These are phyloP conservation scores for Cylindrotheca fusiformis DNA, from an alignment of 108 stramenopile genomes.

Conservation along the genomic window DNA sequence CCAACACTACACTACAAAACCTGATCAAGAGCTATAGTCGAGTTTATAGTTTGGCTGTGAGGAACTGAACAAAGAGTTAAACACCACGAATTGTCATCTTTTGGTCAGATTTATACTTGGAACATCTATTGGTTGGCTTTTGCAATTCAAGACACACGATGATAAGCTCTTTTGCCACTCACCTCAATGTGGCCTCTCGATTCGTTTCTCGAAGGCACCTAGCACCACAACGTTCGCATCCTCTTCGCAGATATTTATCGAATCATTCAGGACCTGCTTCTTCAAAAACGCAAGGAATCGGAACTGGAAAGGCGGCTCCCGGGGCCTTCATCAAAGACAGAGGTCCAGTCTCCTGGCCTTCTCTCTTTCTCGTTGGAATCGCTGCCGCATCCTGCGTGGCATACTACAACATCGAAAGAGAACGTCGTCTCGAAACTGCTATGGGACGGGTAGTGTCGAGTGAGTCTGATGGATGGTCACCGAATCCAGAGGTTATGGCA, in stretches of 20 bases:
- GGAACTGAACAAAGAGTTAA: no score
- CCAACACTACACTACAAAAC: no score
- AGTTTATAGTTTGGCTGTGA: no score
- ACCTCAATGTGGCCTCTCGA: no score
- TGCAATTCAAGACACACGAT: no score
- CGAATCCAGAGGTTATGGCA: constrained; percentile 82
- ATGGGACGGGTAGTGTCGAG: constrained; percentile 90
- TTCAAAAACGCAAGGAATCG: constrained; percentile 30
- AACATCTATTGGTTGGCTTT: no score
- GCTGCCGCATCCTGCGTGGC: constrained; percentile 78
- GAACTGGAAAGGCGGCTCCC: constrained; percentile 16
- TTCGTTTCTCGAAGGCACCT: no score
- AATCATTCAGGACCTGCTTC: constrained; percentile 19
- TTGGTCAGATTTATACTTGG: no score
- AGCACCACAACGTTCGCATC: no score
- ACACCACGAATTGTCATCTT: no score
- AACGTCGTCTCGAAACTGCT: constrained; percentile 83
- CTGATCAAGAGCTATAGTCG: no score
- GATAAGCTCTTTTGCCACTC: no score
- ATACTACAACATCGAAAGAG: constrained; percentile 85
- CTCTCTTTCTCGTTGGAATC: constrained; percentile 75
- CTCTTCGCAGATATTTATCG: not conserved
- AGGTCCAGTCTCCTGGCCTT: constrained; percentile 83
- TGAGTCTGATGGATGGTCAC: constrained; percentile 83
- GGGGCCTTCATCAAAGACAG: constrained; percentile 33